Evolutionary conservation across 2,329 filamentous ascomycete genomes (phyloP).

Genomic region (Sporothrix brunneoviolacea): DNA sequence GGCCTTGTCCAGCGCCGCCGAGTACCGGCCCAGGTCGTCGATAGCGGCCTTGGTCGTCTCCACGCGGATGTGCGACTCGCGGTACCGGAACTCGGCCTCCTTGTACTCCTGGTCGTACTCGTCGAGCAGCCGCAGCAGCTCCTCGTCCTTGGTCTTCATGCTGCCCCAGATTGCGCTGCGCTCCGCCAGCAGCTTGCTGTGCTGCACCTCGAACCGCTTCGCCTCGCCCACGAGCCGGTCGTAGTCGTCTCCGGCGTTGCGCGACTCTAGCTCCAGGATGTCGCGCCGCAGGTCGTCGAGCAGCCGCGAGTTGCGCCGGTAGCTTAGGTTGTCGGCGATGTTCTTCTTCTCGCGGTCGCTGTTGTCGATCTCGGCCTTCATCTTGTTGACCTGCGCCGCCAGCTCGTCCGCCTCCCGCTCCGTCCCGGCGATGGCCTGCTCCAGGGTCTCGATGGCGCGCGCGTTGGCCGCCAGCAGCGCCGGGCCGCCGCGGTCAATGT

Average conservation of each 20-base stretch:
- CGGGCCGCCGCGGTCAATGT: conserved; percentile 68
- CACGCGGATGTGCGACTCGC: conserved; percentile 81
- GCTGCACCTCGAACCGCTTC: conserved; percentile 56
- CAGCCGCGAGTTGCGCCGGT: conserved; percentile 65
- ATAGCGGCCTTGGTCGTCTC: conserved; percentile 89
- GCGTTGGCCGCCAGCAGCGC: conserved; percentile 63
- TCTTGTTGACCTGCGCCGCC: conserved; percentile 64
- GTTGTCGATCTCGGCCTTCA: conserved; percentile 70
- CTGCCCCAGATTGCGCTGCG: conserved; percentile 68
- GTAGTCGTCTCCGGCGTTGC: conserved; percentile 78
- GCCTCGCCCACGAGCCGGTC: conserved; percentile 67
- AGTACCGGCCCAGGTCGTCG: conserved; percentile 79
- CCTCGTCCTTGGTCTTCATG: conserved; percentile 78
- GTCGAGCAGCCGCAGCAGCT: conserved; percentile 62
- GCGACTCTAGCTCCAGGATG: conserved; percentile 66
- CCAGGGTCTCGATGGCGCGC: conserved; percentile 60
- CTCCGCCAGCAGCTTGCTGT: conserved; percentile 64
- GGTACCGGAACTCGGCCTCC: conserved; percentile 71
- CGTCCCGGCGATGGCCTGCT: conserved; percentile 56
- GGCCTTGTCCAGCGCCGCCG: conserved; percentile 80
- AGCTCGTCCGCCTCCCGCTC: conserved; percentile 63
- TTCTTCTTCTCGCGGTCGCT: conserved; percentile 78
- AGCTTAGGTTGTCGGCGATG: conserved; percentile 82
- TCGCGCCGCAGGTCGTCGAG: conserved; percentile 62
- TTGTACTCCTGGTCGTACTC: conserved; percentile 87